Evolutionary conservation across 441 rosid genomes (phyloP).

Genomic region (Pelargonium myrrhifolium): DNA sequence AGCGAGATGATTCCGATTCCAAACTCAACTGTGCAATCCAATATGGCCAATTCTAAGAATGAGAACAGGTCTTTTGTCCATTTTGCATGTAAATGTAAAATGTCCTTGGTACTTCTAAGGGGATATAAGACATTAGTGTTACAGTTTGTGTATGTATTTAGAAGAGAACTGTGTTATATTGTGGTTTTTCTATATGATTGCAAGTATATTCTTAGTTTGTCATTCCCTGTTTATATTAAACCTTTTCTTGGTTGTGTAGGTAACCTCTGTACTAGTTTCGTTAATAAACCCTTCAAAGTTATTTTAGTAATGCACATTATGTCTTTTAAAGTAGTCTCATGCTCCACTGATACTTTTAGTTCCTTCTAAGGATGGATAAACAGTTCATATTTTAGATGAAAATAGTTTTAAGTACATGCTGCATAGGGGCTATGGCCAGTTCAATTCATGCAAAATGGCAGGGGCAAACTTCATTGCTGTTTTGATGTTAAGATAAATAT

Average conservation of each 20-base stretch:
- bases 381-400: constrained; percentile 4
- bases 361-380: constrained; percentile 10
- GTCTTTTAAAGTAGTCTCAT: constrained; percentile 20
- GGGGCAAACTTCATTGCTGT: constrained; percentile 59
- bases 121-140: constrained; percentile 32
- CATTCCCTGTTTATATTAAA: constrained; percentile 30
- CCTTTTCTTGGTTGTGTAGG: constrained; percentile 35
- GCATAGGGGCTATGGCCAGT: constrained; percentile 45
- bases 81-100: constrained; percentile 57
- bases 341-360: constrained; percentile 20
- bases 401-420: constrained; percentile 30
- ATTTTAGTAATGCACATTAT: constrained; percentile 17
- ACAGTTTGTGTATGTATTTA: constrained; percentile 44
- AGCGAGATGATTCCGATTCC: constrained; percentile 52
- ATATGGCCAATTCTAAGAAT: constrained; percentile 58
- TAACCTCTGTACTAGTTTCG: constrained; percentile 34
- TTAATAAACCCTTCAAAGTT: constrained; percentile 25
- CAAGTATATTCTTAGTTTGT: constrained; percentile 23
- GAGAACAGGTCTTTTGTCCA: constrained; percentile 78
- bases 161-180: constrained; percentile 29
- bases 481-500: constrained; percentile 48
- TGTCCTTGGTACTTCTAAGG: constrained; percentile 39
- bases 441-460: constrained; percentile 50
- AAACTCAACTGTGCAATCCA: constrained; percentile 42
- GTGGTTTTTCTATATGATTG: constrained; percentile 20